These are phyloP conservation scores for Rhodotorula diobovata DNA, from an alignment of 768 basidiomycete species.

Conservation along the genomic window DNA sequence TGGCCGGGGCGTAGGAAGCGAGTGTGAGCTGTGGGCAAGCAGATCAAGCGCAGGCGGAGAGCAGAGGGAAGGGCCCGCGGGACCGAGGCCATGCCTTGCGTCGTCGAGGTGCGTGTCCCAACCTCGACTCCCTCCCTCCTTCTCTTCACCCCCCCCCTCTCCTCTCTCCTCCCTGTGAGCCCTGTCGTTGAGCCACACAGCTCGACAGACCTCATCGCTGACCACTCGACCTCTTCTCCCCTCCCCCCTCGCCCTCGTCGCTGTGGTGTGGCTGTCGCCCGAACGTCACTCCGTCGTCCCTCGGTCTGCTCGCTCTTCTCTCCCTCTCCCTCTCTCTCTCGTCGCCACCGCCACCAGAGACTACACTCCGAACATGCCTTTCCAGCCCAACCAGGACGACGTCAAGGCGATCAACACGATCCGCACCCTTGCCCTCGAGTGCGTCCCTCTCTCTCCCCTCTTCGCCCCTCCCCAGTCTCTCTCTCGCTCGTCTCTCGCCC, in stretches of 20 bases:
- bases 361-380: slow-evolving; percentile 17
- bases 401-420: slow-evolving; percentile 42
- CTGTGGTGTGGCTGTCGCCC: not conserved
- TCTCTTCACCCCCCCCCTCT: not conserved
- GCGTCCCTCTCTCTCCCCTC: not conserved
- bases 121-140: not conserved
- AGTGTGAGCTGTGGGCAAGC: too few species aligned
- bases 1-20: too few species aligned
- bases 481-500: too few species aligned
- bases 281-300: not conserved
- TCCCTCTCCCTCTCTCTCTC: not conserved
- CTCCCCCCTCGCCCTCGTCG: not conserved
- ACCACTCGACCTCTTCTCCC: not conserved
- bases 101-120: not conserved
- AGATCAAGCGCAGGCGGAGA: too few species aligned
- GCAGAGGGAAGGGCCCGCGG: too few species aligned
- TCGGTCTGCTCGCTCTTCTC: not conserved
- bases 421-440: slow-evolving; percentile 43
- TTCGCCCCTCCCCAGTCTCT: not conserved
- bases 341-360: not conserved
- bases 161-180: not conserved
- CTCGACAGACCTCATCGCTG: not conserved
- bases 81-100: not conserved
- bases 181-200: not conserved
- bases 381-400: slow-evolving; percentile 38